Evolutionary conservation across 352 stramenopile genomes (phyloP).

Genomic region (Phytophthora aleatoria): DNA sequence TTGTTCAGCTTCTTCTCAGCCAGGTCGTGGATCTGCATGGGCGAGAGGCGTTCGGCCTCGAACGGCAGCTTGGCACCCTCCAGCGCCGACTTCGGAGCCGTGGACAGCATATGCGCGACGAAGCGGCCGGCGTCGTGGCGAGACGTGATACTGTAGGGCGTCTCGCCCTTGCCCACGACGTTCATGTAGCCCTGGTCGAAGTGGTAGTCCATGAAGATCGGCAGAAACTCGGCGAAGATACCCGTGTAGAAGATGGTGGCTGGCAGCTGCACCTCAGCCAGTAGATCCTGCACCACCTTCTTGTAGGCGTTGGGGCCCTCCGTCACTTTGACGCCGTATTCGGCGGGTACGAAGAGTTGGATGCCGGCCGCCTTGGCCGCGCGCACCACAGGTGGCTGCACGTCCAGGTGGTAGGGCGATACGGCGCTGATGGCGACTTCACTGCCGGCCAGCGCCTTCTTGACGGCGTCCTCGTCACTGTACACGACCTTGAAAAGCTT

Average conservation of each 20-base stretch:
- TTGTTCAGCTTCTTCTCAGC: constrained; percentile 37
- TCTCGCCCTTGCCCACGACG: constrained; percentile 28
- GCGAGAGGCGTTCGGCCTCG: constrained; percentile 26
- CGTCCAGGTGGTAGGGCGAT: constrained; percentile 9
- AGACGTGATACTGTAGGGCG: constrained; percentile 26
- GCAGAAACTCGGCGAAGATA: constrained; percentile 26
- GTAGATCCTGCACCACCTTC: constrained; percentile 24
- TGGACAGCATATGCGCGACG: constrained; percentile 29
- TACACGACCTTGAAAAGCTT: constrained; percentile 30
- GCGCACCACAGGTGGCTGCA: constrained; percentile 17
- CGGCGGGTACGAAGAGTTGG: constrained; percentile 33
- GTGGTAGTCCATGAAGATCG: constrained; percentile 23
- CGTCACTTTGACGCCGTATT: constrained; percentile 24
- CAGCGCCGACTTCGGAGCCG: constrained; percentile 16
- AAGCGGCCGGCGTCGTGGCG: constrained; percentile 25
- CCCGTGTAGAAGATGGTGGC: constrained; percentile 32
- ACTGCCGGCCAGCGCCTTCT: constrained; percentile 27
- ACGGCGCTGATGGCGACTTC: constrained; percentile 20
- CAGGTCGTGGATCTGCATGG: constrained; percentile 26
- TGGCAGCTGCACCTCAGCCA: constrained; percentile 31
- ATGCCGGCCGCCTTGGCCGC: constrained; percentile 33
- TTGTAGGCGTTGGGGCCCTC: constrained; percentile 23
- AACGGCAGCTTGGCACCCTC: constrained; percentile 23
- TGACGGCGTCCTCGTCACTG: constrained; percentile 19
- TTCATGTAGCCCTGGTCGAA: constrained; percentile 24